Conservation (phyloP, 2,329 filamentous ascomycete species). For the Pseudogymnoascus sp. region DNA sequence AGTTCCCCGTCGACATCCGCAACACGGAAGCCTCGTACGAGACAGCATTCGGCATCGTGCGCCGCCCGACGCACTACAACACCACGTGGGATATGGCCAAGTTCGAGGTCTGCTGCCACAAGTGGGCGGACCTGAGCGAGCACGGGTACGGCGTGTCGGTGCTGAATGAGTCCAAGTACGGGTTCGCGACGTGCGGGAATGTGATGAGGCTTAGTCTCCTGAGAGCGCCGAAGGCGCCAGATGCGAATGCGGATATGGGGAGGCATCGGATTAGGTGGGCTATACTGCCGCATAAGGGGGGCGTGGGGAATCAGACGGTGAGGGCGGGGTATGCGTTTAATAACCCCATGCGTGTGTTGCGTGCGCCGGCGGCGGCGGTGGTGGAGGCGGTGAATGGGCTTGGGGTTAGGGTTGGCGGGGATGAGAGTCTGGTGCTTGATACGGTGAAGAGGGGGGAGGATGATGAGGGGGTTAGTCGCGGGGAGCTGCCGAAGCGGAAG, state of each 20-base stretch:
- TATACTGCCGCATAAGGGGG: conserved; percentile 74
- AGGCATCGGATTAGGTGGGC: conserved; percentile 81
- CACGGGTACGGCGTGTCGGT: conserved; percentile 84
- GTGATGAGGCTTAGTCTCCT: conserved; percentile 83
- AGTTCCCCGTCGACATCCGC: conserved; percentile 86
- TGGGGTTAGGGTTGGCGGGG: conserved; percentile 61
- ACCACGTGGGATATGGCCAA: conserved; percentile 97
- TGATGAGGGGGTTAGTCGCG: conserved; percentile 62
- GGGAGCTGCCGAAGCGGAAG: conserved; percentile 54
- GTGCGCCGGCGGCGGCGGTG: conserved; percentile 36
- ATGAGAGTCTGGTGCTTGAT: conserved; percentile 68
- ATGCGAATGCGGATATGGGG: conserved; percentile 92
- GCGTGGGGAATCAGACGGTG: conserved; percentile 64
- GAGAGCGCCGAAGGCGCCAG: conserved; percentile 82
- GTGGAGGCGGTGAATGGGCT: conserved; percentile 32
- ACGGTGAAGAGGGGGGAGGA: conserved; percentile 90
- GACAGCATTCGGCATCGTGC: conserved; percentile 83
- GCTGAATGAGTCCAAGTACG: conserved; percentile 92
- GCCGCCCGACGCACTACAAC: conserved; percentile 93
- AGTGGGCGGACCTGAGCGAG: conserved; percentile 86
- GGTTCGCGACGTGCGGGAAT: conserved; percentile 83
- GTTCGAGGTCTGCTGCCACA: conserved; percentile 94
- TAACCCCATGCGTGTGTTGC: conserved; percentile 59
- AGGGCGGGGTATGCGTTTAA: conserved; percentile 87
- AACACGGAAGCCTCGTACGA: conserved; percentile 94